Conservation (phyloP, 2,329 filamentous ascomycete genomes). For the Fusarium heterosporum region DNA sequence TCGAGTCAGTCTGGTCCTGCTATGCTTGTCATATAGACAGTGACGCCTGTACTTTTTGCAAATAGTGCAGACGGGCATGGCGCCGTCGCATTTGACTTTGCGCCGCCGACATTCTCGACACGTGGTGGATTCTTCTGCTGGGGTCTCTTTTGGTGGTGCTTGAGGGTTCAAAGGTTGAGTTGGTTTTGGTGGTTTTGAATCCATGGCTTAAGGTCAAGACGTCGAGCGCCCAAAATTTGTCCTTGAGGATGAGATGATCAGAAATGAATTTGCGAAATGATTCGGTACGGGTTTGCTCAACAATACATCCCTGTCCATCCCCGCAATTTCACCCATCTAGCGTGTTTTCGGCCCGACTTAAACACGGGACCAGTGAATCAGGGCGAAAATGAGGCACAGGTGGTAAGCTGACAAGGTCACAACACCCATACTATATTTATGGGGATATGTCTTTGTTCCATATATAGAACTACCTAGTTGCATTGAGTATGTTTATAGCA, state of each 20-base stretch:
- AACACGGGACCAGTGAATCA: slow-evolving; percentile 13
- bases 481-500: no score
- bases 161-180: neutral
- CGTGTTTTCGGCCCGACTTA: slow-evolving; percentile 22
- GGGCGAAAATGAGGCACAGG: slow-evolving; percentile 1
- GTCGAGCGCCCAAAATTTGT: neutral
- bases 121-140: slow-evolving; percentile 27
- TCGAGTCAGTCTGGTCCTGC: slow-evolving; percentile 30
- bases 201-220: slow-evolving; percentile 2
- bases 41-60: slow-evolving; percentile 33
- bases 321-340: slow-evolving; percentile 20
- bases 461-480: no score
- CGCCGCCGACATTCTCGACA: slow-evolving; percentile 37
- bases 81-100: slow-evolving; percentile 36
- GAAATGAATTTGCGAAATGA: slow-evolving; percentile 20
- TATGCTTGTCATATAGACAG: slow-evolving; percentile 35
- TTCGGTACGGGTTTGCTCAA: neutral
- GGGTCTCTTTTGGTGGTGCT: slow-evolving; percentile 5
- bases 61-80: slow-evolving; percentile 33
- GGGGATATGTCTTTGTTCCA: no score
- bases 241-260: slow-evolving; percentile 4
- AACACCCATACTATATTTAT: no score
- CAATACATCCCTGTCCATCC: slow-evolving; percentile 16
- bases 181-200: neutral
- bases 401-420: slow-evolving; percentile 1